These are phyloP conservation scores for Cardamine occulta DNA, from an alignment of 345 rosid genomes.

Conservation along the genomic window DNA sequence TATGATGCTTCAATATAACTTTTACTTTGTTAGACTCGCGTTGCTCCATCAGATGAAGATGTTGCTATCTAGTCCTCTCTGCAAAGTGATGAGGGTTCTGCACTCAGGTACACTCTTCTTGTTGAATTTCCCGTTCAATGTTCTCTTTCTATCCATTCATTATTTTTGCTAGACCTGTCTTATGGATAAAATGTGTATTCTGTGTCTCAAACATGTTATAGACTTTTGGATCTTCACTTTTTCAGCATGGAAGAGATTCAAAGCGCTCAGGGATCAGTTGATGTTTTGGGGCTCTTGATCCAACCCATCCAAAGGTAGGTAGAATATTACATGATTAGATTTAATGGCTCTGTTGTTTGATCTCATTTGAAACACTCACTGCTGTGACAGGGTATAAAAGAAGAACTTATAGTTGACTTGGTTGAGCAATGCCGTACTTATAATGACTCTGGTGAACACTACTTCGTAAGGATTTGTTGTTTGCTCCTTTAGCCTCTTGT, in stretches of 20 bases:
- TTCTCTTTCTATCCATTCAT: background rate
- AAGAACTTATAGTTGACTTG: constrained; percentile 88
- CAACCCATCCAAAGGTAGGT: constrained; percentile 71
- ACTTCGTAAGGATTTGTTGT: constrained; percentile 58
- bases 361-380: constrained; percentile 4
- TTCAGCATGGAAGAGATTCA: constrained; percentile 78
- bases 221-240: constrained; percentile 16
- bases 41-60: constrained; percentile 74
- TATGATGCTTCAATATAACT: too few relatives aligned
- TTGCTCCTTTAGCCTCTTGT: background rate
- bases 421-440: constrained; percentile 89
- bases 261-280: constrained; percentile 72
- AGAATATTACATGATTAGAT: constrained; percentile 21
- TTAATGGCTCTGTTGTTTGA: constrained; percentile 12
- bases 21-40: too few relatives aligned
- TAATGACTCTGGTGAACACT: constrained; percentile 76
- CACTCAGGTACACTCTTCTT: constrained; percentile 67
- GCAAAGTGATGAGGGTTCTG: constrained; percentile 84
- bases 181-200: too few relatives aligned
- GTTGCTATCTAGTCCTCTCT: constrained; percentile 91
- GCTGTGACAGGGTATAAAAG: constrained; percentile 72
- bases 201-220: background rate
- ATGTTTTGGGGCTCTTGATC: constrained; percentile 80
- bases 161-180: constrained; percentile 3
- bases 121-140: too few relatives aligned